Base-by-base conservation (phyloP, 192 early-diverging fungal genomes). In the Backusella australiensis region DNA sequence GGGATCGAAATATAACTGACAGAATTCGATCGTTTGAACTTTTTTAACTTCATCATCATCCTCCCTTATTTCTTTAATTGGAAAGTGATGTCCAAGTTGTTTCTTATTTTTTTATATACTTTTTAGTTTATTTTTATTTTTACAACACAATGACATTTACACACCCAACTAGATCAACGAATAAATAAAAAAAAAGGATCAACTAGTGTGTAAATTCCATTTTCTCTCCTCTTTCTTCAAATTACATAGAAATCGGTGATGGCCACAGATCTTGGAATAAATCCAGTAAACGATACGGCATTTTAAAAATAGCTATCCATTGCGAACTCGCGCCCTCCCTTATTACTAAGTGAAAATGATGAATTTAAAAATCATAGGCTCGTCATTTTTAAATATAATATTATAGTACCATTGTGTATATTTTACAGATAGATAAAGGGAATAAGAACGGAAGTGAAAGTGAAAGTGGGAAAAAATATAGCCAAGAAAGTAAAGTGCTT, bases 1-100 rank as follows among this genome's bases (percentile, higher is more conserved):
- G 56, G 56, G 56, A 63, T 63, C 56, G 56, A 63, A 63, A 63
- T 63, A 63, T 63, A 29, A 63, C 56, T 63, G 56, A 63, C 56
- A 63, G 8, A 63, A 63, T 63, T 29, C 56, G 56, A 63, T 63
- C 56, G 23, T 26, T 63, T 29, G 26, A 29, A 26, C 12, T 14
- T 29, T 63, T 63, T 29, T 2, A 49, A 29, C 23, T 29, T 29
- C 26, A 63, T 59, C 23, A 59, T 29, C 3, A 29, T 29, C 56
- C 23, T 29, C 56, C 56, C 11, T 63, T 26, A 63, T 29, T 63
- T 63, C 56, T 63, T 63, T 63, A 63, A 63, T 63, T 63, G n/a
- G 56, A 63, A 63, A 63, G 12, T 49, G 26, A 63, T 26, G 23
- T 29, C 56, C 23, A 63, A 63, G 56, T 63, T 63, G 23, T 3